These are phyloP conservation scores for Taxillus chinensis DNA, from an alignment of 164 flowering plant species.

Conservation along the genomic window DNA sequence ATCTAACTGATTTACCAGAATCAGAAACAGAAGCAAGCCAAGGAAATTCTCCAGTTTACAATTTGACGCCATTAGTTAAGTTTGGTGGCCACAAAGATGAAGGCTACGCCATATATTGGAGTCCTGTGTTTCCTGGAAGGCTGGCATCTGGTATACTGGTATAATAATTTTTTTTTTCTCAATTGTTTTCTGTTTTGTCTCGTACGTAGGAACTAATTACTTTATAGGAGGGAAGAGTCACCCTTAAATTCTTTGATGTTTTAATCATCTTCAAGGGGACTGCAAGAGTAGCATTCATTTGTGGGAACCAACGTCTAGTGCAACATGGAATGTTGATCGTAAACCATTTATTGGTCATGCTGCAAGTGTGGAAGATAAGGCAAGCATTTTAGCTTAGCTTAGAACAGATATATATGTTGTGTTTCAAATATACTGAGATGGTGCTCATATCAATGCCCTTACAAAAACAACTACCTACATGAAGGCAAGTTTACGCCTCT, in stretches of 20 bases:
- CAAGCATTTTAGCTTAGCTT: constrained; percentile 34
- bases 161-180: neutral
- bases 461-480: too few species aligned
- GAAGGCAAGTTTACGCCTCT: too few species aligned
- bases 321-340: too few species aligned
- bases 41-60: constrained; percentile 32
- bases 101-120: constrained; percentile 97
- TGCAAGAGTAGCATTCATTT: too few species aligned
- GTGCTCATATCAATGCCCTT: too few species aligned
- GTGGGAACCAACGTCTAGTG: too few species aligned
- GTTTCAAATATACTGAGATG: too few species aligned
- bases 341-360: constrained; percentile 77
- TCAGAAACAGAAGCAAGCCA: constrained; percentile 38
- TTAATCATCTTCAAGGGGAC: too few species aligned
- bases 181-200: neutral
- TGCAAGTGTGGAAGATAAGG: constrained; percentile 91
- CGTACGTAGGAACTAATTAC: too few species aligned
- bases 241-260: too few species aligned
- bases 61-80: constrained; percentile 58
- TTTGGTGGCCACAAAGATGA: constrained; percentile 88
- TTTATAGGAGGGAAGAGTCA: too few species aligned
- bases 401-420: too few species aligned
- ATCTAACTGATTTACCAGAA: constrained; percentile 54
- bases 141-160: constrained; percentile 60
- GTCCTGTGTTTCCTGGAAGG: constrained; percentile 73